Evolutionary conservation across 106 monocot genomes (phyloP), one percentile per base, ranked within the genome.

Genomic region (Platanthera zijinensis): DNA sequence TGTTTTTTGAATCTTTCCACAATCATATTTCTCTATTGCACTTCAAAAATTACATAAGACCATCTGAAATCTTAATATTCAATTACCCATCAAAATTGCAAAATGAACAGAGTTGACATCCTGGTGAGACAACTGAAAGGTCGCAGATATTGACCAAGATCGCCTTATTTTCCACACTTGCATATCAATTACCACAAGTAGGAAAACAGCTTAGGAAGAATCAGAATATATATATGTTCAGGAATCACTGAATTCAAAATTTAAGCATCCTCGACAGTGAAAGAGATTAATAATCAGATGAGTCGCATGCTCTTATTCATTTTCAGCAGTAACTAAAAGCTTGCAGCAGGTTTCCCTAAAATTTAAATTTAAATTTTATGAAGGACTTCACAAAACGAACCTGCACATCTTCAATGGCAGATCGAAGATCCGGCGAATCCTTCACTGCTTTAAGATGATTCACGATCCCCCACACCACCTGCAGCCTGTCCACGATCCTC

Each of bases 321-420:
- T 56, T 17, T 14, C 12, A 56, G 56, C 56, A 11, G 14, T 1
- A n/a, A 56, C 14, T n/a, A 56, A 61, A 61, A 61, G 59, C 19
- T 19, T 61, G 59, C 8, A 66, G 25, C 6, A 64, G 7, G 5
- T 57, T n/a, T 61, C 32, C 32, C 28, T 4, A 66, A 66, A 32
- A 32, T 66, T 39, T 39, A 39, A 25, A 25, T 25, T 25, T 10
- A 66, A 66, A 30, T 25, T 10, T 25, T 66, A 5, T 8, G 4
- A 66, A 32, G 11, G 32, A 32, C 10, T 66, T 32, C 30, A 75
- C 11, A 13, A 73, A 19, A 15, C 76, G 11, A 49, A 91, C 97
- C 94, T 99, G 97, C 52, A 99, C 86, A 85, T 94, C 91, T 51
- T 99, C 97, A 50, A 99, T 85, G 59, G 97, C 97, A 5, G 88